Conservation (phyloP, 2,329 filamentous ascomycete genomes). For the Aspergillus pseudonomiae region DNA sequence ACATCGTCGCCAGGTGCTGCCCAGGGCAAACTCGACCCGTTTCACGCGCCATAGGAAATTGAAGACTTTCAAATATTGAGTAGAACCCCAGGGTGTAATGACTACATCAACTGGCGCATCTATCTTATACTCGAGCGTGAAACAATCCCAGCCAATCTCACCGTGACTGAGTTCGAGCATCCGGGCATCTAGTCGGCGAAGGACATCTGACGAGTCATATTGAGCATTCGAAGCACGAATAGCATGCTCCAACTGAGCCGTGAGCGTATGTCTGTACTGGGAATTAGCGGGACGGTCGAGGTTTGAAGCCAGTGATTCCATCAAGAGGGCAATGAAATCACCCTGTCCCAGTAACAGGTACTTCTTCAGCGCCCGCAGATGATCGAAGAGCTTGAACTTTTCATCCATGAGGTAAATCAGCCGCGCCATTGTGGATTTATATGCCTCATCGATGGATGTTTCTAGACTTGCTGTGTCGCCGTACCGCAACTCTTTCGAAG, state of each 20-base stretch:
- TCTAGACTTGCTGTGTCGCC: constrained; percentile 91
- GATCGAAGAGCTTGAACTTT: constrained; percentile 93
- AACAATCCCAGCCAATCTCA: constrained; percentile 98
- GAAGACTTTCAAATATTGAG: constrained; percentile 98
- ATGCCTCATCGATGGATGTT: constrained; percentile 92
- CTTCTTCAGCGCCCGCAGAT: constrained; percentile 87
- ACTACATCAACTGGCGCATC: constrained; percentile 96
- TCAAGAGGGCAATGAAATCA: constrained; percentile 94
- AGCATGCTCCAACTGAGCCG: constrained; percentile 95
- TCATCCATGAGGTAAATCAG: constrained; percentile 90
- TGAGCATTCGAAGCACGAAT: constrained; percentile 97
- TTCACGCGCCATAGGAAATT: constrained; percentile 99
- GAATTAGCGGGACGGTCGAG: constrained; percentile 94
- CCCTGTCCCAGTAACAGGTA: constrained; percentile 94
- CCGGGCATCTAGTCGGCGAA: constrained; percentile 89
- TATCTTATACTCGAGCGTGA: constrained; percentile 98
- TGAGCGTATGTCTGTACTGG: constrained; percentile 94
- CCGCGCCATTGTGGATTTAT: constrained; percentile 96
- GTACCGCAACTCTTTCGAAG: constrained; percentile 88
- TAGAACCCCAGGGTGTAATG: constrained; percentile 91
- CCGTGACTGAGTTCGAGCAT: constrained; percentile 97
- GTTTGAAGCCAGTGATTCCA: constrained; percentile 93
- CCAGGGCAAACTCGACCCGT: constrained; percentile 90
- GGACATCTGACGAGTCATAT: constrained; percentile 88
- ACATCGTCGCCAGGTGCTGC: constrained; percentile 88